A percentile compares a stretch with the other conserved stretches of the same genome.
Evolutionary conservation across 83 land plant species (phyloP).

Genomic region (Diphasiastrum complanatum): DNA sequence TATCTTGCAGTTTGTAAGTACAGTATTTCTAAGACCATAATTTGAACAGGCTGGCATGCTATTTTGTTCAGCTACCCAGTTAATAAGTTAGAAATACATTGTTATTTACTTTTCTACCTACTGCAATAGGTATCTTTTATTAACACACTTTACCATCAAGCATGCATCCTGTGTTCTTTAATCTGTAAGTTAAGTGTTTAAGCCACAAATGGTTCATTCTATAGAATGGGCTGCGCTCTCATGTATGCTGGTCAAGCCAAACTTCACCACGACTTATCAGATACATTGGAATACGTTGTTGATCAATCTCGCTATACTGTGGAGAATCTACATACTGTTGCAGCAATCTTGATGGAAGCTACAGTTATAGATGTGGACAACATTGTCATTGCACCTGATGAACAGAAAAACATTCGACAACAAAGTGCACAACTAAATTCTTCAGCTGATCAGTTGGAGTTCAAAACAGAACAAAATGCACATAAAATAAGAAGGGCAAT

Average conservation of each 20-base stretch:
- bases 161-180: no score
- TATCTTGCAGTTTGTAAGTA: no score
- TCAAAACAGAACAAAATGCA: conserved; percentile 19
- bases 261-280: conserved; percentile 6
- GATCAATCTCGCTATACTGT: conserved; percentile 6
- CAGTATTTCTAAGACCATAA: no score
- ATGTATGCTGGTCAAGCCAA: conserved; percentile 17
- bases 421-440: conserved; percentile 6
- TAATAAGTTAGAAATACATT: no score
- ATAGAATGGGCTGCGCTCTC: conserved; percentile 16
- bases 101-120: no score
- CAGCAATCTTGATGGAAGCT: not conserved
- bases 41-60: no score
- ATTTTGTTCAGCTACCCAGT: no score
- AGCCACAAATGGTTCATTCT: no score
- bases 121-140: no score
- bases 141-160: no score
- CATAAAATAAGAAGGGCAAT: conserved; percentile 2
- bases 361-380: not conserved
- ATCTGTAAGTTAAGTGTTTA: no score
- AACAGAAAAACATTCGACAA: not conserved
- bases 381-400: not conserved
- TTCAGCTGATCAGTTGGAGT: conserved; percentile 10
- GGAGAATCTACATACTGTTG: conserved; percentile 4
- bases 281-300: conserved; percentile 18